Conservation (phyloP, 106 monocot genomes). For the Allium cepa region DNA sequence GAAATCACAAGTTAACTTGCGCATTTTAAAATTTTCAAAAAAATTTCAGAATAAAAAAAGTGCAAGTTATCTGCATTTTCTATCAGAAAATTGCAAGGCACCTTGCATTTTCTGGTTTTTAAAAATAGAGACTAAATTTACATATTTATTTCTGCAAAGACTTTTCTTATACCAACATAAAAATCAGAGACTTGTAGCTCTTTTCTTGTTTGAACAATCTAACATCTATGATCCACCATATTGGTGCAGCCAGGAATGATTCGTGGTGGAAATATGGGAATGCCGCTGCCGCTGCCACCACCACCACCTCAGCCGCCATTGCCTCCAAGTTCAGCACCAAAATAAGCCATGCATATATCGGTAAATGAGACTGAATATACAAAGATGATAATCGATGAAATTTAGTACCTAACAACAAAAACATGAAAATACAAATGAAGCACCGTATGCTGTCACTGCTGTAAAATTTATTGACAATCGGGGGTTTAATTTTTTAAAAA, state of each 20-base stretch:
- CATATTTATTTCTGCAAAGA: too few relatives aligned
- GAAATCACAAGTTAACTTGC: background rate
- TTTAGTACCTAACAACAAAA: background rate
- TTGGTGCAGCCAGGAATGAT: constrained; percentile 40
- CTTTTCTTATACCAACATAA: too few relatives aligned
- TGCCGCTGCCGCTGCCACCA: constrained; percentile 47
- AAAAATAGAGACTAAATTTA: too few relatives aligned
- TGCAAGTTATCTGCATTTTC: too few relatives aligned
- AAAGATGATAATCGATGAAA: background rate
- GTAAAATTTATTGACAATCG: background rate
- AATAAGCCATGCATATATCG: background rate
- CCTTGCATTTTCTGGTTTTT: too few relatives aligned
- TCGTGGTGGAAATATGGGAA: constrained; percentile 23
- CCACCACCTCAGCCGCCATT: constrained; percentile 43
- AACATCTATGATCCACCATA: background rate
- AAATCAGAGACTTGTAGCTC: too few relatives aligned
- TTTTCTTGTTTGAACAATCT: background rate
- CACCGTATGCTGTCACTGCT: background rate
- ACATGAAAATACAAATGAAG: background rate
- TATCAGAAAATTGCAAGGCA: too few relatives aligned
- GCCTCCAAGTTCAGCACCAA: constrained; percentile 14
- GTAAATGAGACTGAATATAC: background rate
- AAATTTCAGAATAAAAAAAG: too few relatives aligned
- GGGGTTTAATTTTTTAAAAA: background rate
- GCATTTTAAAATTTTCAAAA: background rate